phyloP scores from a whole-genome alignment of 345 rosid genomes.

The Rhodamnia rubescens region DNA sequence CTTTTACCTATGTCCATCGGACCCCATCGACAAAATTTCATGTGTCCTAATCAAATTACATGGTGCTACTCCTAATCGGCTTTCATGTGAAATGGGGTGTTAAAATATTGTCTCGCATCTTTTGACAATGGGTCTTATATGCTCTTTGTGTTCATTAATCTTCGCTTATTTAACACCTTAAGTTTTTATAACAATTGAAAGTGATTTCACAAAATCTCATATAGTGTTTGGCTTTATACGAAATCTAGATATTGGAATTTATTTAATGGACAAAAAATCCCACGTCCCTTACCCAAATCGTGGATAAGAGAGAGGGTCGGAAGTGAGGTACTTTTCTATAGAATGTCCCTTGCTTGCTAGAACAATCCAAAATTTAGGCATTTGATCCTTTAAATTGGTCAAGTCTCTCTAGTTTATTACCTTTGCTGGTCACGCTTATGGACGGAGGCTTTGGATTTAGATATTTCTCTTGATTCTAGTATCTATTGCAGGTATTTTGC shows the following conservation, averaged over 20 bases:
- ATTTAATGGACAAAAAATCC: not conserved
- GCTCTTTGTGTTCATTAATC: not conserved
- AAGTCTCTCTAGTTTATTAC: not conserved
- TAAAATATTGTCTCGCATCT: not conserved
- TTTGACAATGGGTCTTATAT: not conserved
- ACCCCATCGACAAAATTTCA: not conserved
- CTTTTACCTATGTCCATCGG: not conserved
- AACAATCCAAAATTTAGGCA: not conserved
- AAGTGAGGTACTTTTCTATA: too few species aligned
- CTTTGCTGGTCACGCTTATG: not conserved
- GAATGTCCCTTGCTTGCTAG: not conserved
- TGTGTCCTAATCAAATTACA: too few species aligned
- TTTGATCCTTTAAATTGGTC: too few species aligned
- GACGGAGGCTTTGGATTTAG: not conserved
- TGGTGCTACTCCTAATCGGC: not conserved
- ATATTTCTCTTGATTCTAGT: not conserved
- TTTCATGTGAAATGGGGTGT: not conserved
- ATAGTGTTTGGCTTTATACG: not conserved
- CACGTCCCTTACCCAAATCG: not conserved
- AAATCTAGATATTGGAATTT: not conserved
- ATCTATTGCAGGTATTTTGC: not conserved
- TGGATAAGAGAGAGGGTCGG: too few species aligned
- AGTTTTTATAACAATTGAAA: too few species aligned
- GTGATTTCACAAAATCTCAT: too few species aligned
- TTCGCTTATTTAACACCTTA: not conserved